phyloP scores from a whole-genome alignment of 352 stramenopile species.

The Globisporangium echinulatum region DNA sequence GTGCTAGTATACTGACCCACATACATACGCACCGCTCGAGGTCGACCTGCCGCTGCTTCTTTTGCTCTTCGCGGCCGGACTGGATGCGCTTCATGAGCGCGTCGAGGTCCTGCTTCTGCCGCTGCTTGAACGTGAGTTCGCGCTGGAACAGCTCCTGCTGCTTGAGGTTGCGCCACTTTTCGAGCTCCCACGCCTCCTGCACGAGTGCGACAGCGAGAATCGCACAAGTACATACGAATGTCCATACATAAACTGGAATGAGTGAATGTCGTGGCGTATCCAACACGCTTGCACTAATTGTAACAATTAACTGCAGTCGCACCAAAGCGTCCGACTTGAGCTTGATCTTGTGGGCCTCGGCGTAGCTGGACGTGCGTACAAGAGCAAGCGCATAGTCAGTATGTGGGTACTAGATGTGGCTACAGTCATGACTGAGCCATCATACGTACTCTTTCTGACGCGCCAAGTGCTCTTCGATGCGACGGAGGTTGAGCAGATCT shows the following conservation, averaged over 20 bases:
- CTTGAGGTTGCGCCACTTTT: conserved; percentile 93
- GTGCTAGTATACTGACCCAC: neutral
- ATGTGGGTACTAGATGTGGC: no score
- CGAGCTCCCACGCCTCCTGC: conserved; percentile 89
- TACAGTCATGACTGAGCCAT: neutral
- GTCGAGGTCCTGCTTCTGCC: conserved; percentile 90
- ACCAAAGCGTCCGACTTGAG: conserved; percentile 90
- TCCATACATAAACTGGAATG: neutral
- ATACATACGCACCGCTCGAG: conserved; percentile 66
- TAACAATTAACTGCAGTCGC: conserved; percentile 2
- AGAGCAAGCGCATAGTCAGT: neutral
- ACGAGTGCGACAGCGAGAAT: neutral
- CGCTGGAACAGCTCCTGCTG: conserved; percentile 94
- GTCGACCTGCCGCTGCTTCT: conserved; percentile 93
- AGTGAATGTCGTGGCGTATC: neutral
- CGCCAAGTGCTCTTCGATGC: conserved; percentile 91
- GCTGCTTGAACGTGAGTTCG: conserved; percentile 93
- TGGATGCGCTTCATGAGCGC: conserved; percentile 93
- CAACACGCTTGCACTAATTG: neutral
- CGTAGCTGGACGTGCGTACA: conserved; percentile 53
- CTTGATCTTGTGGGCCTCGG: conserved; percentile 96
- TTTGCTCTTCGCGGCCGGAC: conserved; percentile 91
- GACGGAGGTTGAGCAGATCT: conserved; percentile 90
- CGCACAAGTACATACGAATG: neutral
- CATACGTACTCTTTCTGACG: conserved; percentile 77